Conservation (phyloP, 306 rosid species). For the Phaseolus lunatus region DNA sequence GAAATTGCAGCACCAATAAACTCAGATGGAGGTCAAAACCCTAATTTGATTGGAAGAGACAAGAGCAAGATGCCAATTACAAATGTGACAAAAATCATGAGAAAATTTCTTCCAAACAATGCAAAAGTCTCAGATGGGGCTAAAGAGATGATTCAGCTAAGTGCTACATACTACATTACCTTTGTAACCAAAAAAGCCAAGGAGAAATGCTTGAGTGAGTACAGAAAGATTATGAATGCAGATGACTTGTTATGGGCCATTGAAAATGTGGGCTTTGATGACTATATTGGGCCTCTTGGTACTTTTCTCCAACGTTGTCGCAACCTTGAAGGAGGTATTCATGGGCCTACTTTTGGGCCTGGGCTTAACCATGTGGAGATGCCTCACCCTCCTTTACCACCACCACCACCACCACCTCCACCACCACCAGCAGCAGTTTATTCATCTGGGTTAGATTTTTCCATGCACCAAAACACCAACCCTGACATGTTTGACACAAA, state of each 20-base stretch:
- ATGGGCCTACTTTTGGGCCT: background rate
- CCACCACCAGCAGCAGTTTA: background rate
- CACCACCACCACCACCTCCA: background rate
- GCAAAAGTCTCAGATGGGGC: background rate
- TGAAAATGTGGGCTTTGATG: background rate
- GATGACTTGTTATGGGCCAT: conserved; percentile 41
- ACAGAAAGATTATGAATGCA: background rate
- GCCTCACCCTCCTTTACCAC: background rate
- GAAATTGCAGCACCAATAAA: background rate
- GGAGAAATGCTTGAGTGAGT: background rate
- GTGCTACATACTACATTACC: conserved; percentile 21
- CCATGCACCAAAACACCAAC: background rate
- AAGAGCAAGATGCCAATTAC: background rate
- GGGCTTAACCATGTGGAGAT: background rate
- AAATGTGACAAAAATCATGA: conserved; percentile 12
- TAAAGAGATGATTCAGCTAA: background rate
- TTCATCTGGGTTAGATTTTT: background rate
- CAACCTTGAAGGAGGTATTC: background rate
- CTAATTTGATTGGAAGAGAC: background rate
- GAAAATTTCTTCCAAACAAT: background rate
- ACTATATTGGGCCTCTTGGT: background rate
- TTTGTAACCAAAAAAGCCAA: conserved; percentile 7
- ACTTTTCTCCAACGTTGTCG: conserved; percentile 6
- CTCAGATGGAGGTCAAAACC: background rate
- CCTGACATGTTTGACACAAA: background rate